phyloP scores from a whole-genome alignment of 441 rosid genomes.

The Adansonia madagascariensis region DNA sequence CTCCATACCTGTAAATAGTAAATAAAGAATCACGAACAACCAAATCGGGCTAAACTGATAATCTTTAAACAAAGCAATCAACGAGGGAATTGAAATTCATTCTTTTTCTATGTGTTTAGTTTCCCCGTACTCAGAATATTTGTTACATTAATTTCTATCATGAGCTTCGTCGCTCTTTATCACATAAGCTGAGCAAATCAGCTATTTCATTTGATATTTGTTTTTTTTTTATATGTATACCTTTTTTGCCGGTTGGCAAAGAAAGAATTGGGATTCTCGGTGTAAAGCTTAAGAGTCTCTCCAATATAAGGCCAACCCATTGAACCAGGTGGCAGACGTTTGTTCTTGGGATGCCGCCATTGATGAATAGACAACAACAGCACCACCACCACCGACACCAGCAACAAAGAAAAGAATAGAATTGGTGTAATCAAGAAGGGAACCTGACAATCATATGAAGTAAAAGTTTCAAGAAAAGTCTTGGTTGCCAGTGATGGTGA shows the following conservation, averaged over 20 bases:
- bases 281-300: slow-evolving; percentile 85
- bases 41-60: neutral
- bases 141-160: slow-evolving; percentile 1
- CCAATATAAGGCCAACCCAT: slow-evolving; percentile 98
- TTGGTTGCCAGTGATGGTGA: slow-evolving; percentile 13
- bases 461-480: slow-evolving; percentile 20
- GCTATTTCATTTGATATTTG: neutral
- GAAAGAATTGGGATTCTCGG: slow-evolving; percentile 81
- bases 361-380: slow-evolving; percentile 33
- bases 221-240: slow-evolving; percentile 37
- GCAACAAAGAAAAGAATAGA: slow-evolving; percentile 29
- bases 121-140: neutral
- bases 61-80: neutral
- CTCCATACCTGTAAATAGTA: slow-evolving; percentile 60
- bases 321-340: slow-evolving; percentile 79
- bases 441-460: slow-evolving; percentile 18
- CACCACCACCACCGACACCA: slow-evolving; percentile 35
- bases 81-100: neutral
- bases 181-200: neutral
- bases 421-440: slow-evolving; percentile 24
- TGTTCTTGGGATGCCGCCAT: slow-evolving; percentile 44
- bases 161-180: neutral
- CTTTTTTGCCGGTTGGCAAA: slow-evolving; percentile 70
- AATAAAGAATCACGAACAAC: neutral
- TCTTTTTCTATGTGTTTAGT: neutral